Base-by-base conservation (phyloP, 805 yeast genomes). In the Metschnikowia lachancei region DNA sequence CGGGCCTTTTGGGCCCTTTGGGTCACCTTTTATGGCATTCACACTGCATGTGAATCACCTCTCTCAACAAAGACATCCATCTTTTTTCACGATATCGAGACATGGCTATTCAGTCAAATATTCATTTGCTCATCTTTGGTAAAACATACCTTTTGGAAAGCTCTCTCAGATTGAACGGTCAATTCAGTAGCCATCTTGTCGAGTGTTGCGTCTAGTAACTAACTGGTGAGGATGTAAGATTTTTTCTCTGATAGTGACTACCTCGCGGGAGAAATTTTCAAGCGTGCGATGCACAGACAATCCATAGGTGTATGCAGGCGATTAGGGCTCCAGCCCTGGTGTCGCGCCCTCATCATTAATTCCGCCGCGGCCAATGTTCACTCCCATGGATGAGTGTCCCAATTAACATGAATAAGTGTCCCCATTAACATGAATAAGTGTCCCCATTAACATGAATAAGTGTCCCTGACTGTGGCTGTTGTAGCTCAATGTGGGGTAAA, bases 81-180 rank as follows among this genome's bases (percentile, higher is more conserved):
- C 28, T 26, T 24, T 11, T 4, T 10, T 8, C 26, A 38, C 34
- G 24, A 38, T 38, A 29, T 28, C 24, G 24, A 16, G 34, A 28
- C 16, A 28, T 29, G 17, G 28, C 24, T n/a, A 4, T 29, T n/a
- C 32, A 29, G 13, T 11, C 14, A 24, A 17, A 14, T n/a, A 12
- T 29, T 4, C 32, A 29, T 29, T 11, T 29, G 32, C 32, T 29
- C 11, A n/a, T 5, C 32, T 29, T 29, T 16, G 35, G 12, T 39
- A 10, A 16, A 40, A 77, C 95, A 75, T 82, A 88, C 96, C 95
- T 94, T 94, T 85, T 94, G 99, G 96, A 86, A 94, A 90, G 99
- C 99, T 82, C 96, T 92, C 85, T 94, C 99, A 75, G 97, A 87
- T 86, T 94, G 99, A 82, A 94, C 99, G 77, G 97, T 92, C 82